These are phyloP conservation scores for Psilocybe mexicana DNA, from an alignment of 1,284 basidiomycete species.

Conservation along the genomic window DNA sequence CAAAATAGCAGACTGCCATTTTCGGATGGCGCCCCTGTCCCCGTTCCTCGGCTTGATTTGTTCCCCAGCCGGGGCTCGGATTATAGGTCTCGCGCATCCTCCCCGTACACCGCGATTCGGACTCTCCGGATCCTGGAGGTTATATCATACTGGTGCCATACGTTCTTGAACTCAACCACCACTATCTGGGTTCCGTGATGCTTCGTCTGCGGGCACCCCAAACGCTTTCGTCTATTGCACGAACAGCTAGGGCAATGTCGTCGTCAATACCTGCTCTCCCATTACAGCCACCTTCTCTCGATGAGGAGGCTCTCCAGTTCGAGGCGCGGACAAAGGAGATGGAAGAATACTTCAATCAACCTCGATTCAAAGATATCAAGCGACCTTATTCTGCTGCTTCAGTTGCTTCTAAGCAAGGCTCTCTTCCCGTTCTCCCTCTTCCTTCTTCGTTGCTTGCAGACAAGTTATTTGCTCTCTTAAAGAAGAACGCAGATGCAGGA, in stretches of 20 bases:
- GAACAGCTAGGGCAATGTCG: constrained; percentile 25
- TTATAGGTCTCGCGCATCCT: neutral
- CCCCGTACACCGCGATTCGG: neutral
- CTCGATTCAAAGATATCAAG: constrained; percentile 74
- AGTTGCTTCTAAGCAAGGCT: constrained; percentile 88
- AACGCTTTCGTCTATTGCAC: constrained; percentile 20
- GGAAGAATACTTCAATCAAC: constrained; percentile 71
- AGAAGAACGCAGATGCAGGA: constrained; percentile 62
- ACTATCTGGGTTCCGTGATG: constrained; percentile 11
- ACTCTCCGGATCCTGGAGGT: neutral
- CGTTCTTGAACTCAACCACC: neutral
- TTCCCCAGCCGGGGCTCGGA: constrained; percentile 2
- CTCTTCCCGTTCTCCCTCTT: constrained; percentile 78
- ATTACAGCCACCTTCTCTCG: constrained; percentile 61
- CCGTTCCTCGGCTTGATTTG: neutral
- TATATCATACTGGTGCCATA: neutral
- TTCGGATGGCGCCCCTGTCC: neutral
- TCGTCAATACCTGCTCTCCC: constrained; percentile 44
- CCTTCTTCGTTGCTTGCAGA: constrained; percentile 78
- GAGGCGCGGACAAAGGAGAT: constrained; percentile 64
- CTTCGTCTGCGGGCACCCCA: constrained; percentile 19
- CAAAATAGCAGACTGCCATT: neutral
- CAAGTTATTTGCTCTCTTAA: constrained; percentile 76
- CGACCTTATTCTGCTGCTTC: constrained; percentile 79
- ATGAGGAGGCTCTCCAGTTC: constrained; percentile 70